phyloP scores from a whole-genome alignment of 148 eudicot species.

The Polygonum aviculare region DNA sequence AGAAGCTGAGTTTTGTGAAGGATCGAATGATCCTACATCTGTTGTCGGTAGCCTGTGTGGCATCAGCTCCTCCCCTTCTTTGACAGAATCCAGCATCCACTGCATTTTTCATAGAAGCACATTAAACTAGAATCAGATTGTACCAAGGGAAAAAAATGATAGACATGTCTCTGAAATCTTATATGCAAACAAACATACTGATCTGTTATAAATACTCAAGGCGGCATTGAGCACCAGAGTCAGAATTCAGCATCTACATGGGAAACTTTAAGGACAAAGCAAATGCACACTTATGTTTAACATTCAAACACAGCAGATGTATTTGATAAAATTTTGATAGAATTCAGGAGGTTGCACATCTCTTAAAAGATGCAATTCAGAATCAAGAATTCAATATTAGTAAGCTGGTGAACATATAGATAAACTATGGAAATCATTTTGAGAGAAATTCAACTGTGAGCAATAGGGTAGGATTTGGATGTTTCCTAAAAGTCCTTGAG shows the following conservation, averaged over 20 bases:
- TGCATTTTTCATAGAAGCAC: constrained; percentile 22
- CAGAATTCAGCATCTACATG: background rate
- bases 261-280: background rate
- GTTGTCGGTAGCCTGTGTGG: constrained; percentile 42
- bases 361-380: background rate
- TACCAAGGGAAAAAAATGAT: background rate
- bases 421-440: background rate
- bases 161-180: background rate
- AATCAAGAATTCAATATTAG: background rate
- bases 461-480: background rate
- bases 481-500: background rate
- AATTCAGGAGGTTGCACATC: background rate
- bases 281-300: background rate
- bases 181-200: background rate
- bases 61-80: constrained; percentile 81
- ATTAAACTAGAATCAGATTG: background rate
- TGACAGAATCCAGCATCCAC: constrained; percentile 61
- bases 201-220: too few relatives aligned
- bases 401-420: background rate
- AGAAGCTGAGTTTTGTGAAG: constrained; percentile 17
- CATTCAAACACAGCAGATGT: background rate
- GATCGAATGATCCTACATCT: background rate
- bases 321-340: background rate
- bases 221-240: background rate
- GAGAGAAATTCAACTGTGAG: background rate